Conservation (phyloP, 208 protist genomes). For the Trichomonas tenax region DNA sequence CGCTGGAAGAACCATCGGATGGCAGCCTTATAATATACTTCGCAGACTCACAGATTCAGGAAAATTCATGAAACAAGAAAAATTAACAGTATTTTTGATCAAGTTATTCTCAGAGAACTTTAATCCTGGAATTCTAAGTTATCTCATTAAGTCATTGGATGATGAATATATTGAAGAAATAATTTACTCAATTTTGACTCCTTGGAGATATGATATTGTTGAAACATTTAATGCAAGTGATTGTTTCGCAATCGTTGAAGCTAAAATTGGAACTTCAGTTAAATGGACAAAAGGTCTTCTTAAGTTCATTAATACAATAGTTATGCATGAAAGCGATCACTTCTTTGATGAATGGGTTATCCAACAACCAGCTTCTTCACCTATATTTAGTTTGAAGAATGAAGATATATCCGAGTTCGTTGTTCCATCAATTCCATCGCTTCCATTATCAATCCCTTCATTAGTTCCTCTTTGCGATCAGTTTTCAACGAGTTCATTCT, state of each 20-base stretch:
- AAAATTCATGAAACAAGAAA: too few species aligned
- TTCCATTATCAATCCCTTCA: not conserved
- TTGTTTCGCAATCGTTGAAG: not conserved
- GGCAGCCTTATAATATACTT: too few species aligned
- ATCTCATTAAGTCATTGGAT: not conserved
- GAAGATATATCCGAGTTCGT: not conserved
- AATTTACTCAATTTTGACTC: not conserved
- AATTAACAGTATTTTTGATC: too few species aligned
- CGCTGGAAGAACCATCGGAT: too few species aligned
- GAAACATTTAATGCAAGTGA: not conserved
- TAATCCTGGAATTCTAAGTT: not conserved
- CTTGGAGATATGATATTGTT: not conserved
- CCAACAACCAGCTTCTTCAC: not conserved
- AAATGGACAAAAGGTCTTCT: not conserved
- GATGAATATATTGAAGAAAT: not conserved
- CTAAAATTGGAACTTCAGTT: not conserved
- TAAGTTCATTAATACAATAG: not conserved
- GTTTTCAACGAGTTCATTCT: not conserved
- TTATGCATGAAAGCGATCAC: not conserved
- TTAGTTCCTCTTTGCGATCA: not conserved
- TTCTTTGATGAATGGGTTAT: constrained; percentile 16
- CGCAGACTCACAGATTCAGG: too few species aligned
- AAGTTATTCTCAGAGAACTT: not conserved
- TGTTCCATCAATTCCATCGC: not conserved
- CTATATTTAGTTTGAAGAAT: not conserved